Evolutionary conservation across 1,139 yeast genomes (phyloP).

Genomic region (Geotrichum phurueaensis): DNA sequence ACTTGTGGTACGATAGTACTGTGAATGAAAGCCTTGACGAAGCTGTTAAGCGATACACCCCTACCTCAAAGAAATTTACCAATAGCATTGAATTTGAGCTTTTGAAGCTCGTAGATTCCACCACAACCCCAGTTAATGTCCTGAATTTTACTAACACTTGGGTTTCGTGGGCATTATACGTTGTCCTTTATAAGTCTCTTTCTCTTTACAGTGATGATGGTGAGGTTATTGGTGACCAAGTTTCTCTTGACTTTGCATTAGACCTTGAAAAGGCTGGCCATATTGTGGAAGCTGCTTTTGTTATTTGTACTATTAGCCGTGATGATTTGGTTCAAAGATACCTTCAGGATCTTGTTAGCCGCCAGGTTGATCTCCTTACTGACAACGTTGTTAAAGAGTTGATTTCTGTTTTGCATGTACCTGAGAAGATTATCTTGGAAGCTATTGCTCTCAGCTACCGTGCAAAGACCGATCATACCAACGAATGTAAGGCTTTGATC

Average conservation of each 20-base stretch:
- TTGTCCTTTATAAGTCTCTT: conserved; percentile 36
- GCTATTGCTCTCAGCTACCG: conserved; percentile 37
- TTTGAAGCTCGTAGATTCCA: conserved; percentile 42
- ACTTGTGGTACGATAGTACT: conserved; percentile 55
- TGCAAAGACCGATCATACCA: conserved; percentile 46
- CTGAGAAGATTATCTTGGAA: conserved; percentile 21
- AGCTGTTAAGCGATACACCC: conserved; percentile 34
- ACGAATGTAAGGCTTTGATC: conserved; percentile 57
- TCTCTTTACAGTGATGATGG: conserved; percentile 17
- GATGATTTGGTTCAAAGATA: conserved; percentile 41
- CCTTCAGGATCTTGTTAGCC: conserved; percentile 44
- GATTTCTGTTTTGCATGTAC: conserved; percentile 24
- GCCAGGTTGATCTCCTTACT: conserved; percentile 43
- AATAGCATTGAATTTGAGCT: conserved; percentile 30
- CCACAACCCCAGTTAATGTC: conserved; percentile 28
- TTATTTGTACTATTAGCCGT: conserved; percentile 47
- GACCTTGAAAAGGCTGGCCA: conserved; percentile 46
- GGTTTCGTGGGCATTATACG: conserved; percentile 53
- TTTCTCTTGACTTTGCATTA: conserved; percentile 48
- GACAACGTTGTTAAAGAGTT: conserved; percentile 33
- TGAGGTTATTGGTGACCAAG: conserved; percentile 39
- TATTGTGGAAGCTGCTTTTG: conserved; percentile 58
- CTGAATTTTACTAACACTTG: conserved; percentile 31
- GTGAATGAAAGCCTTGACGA: conserved; percentile 37
- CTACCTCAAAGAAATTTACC: conserved; percentile 29